Percentiles rank a stretch among this genome's conserved stretches.
Conservation (phyloP, 108 stramenopile genomes). For the Skeletonema menzelii region DNA sequence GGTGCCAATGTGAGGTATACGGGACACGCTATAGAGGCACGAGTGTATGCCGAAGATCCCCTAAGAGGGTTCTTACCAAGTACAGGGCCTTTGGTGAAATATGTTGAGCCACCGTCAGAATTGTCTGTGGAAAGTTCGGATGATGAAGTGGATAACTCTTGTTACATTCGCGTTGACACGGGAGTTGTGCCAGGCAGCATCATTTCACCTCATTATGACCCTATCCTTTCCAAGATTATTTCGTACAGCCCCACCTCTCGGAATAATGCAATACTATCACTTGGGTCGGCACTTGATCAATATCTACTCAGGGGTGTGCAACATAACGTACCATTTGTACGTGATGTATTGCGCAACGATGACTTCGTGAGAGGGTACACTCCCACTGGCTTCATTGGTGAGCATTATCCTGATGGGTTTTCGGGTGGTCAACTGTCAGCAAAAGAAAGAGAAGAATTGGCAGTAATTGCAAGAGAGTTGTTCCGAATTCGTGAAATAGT, state of each 20-base stretch:
- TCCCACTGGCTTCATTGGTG: conserved; percentile 90
- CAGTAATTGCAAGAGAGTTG: conserved; percentile 59
- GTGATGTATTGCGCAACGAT: conserved; percentile 74
- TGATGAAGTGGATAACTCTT: conserved; percentile 12
- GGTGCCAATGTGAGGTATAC: conserved; percentile 57
- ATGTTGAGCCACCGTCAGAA: conserved; percentile 57
- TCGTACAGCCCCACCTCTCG: conserved; percentile 57
- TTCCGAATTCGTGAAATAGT: conserved; percentile 30
- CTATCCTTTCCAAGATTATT: conserved; percentile 96
- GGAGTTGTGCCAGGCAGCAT: conserved; percentile 88
- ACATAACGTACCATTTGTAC: conserved; percentile 89
- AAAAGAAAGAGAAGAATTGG: conserved; percentile 60
- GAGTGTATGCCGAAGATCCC: conserved; percentile 99
- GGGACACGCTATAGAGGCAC: conserved; percentile 84
- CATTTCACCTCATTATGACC: conserved; percentile 94
- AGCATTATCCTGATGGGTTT: conserved; percentile 94
- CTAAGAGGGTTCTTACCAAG: conserved; percentile 92
- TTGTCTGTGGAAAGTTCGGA: conserved; percentile 7
- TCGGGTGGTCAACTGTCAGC: conserved; percentile 63
- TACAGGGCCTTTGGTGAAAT: conserved; percentile 77
- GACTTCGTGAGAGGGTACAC: conserved; percentile 81
- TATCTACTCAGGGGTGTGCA: conserved; percentile 92
- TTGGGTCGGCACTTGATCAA: conserved; percentile 81
- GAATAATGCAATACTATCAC: conserved; percentile 66
- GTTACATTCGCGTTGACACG: conserved; percentile 85